phyloP scores from a whole-genome alignment of 2,329 filamentous ascomycete species.

The Botrytis porri region DNA sequence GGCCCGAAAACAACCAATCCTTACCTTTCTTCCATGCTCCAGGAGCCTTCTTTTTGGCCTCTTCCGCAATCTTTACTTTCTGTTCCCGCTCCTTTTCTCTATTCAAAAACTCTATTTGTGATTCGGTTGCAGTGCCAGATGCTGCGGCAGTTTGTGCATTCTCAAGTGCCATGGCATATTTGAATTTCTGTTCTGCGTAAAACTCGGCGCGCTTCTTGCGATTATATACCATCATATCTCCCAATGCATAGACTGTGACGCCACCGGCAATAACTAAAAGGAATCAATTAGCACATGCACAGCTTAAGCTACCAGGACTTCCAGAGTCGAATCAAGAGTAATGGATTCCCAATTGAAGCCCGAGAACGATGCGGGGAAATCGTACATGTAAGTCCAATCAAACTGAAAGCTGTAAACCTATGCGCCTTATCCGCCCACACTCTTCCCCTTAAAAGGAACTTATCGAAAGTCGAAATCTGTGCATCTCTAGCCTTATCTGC shows the following conservation, averaged over 20 bases:
- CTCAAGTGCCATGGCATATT: conserved; percentile 45
- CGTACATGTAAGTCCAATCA: conserved; percentile 39
- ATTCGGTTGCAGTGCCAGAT: conserved; percentile 46
- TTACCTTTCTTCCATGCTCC: conserved; percentile 33
- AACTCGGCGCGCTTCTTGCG: conserved; percentile 61
- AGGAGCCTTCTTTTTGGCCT: conserved; percentile 31
- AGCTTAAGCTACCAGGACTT: conserved; percentile 20
- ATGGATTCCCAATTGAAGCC: not conserved
- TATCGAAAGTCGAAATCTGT: conserved; percentile 37
- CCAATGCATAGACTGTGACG: conserved; percentile 61
- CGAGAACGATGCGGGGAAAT: not conserved
- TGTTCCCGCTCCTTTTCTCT: conserved; percentile 54
- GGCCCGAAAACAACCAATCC: conserved; percentile 37
- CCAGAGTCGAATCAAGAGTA: not conserved
- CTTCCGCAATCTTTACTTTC: conserved; percentile 21
- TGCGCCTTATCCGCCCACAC: conserved; percentile 40
- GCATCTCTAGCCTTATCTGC: conserved; percentile 37
- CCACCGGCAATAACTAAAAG: conserved; percentile 54
- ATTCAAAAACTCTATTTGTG: conserved; percentile 50
- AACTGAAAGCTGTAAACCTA: conserved; percentile 37
- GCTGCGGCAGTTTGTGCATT: conserved; percentile 44
- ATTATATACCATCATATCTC: conserved; percentile 66
- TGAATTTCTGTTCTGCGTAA: conserved; percentile 49
- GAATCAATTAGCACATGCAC: conserved; percentile 13
- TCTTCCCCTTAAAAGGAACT: conserved; percentile 35